Evolutionary conservation across 257 asterid genomes (phyloP), one percentile per base, ranked within the genome.

Genomic region (Osmanthus fragrans): DNA sequence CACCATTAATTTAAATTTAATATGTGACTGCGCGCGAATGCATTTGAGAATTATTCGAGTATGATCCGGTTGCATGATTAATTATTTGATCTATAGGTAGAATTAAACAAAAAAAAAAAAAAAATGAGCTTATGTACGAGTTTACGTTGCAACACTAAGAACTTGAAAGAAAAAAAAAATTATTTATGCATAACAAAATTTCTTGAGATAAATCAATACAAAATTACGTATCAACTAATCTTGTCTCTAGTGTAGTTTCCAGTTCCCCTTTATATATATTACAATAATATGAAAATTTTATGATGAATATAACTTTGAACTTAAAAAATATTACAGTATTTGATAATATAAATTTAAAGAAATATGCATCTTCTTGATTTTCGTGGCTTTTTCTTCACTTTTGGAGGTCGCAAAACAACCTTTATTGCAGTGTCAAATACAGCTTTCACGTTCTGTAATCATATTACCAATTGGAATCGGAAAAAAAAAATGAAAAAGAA

Each of bases 401-500:
- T 94, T 4, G 93, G 92, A 29, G 98, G 96, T 70, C 92, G 90
- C 85, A 94, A 77, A 71, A 89, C 97, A 27, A 92, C 86, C 83
- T 94, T 94, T 78, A 94, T 92, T 33, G 97, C 90, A 33, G 93
- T 90, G 75, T 92, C 98, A 72, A 94, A 94, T 37, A 92, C 97
- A 21, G 85, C 72, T 80, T 94, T 92, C 84, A 94, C 92, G 54
- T 94, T 94, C 98, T 94, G 92, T 42, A 85, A 34, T 67, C 32
- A 29, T 10, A 73, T 29, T 58, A 70, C 18, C 54, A 27, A n/a
- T 1, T 56, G 0, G 39, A 58, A 13, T 33, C 30, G 12, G 8
- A 16, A 3, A 11, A 42, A 5, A 10, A 12, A 3, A 18, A 40
- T 9, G 5, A 21, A 39, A 34, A 33, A 63, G 36, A 56, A 51